Evolutionary conservation across 2,329 filamentous ascomycete genomes (phyloP), one percentile per base, ranked within the genome.

Genomic region (Ilyonectria destructans): DNA sequence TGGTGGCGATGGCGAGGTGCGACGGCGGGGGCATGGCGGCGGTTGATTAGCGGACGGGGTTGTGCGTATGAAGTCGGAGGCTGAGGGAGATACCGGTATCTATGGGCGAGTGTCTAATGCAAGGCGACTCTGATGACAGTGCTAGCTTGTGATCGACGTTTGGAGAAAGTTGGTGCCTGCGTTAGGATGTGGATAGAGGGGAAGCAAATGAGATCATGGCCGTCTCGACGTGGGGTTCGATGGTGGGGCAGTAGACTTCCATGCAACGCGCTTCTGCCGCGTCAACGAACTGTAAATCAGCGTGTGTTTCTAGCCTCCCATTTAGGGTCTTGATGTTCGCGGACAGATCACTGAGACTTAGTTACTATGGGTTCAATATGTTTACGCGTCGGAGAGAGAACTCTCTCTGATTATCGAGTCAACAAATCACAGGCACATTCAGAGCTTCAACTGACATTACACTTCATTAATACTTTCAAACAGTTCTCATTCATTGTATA

Each of bases 1-100:
- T 89, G 26, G 93, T 96, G 51, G 92, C 91, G 78, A 98, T 96
- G 76, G 89, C 82, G 80, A 98, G 90, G 74, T 91, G 88, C 1
- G 91, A 91, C 51, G 93, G 93, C 35, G 94, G 87, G 4, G 93
- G 88, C 95, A 97, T 97, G 57, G 58, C 82, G 73, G 45, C 59
- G 40, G 43, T 55, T 26, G 58, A 23, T 49, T 57, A 48, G 58
- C 26, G 45, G 35, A 33, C 29, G 31, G 26, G 31, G 31, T 33
- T 33, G 31, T 33, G 31, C 26, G 26, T 33, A 9, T 33, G 31
- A 33, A 10, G 2, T 33, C 9, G 3, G n/a, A 48, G 58, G 40
- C 7, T 8, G n/a, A 43, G 12, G 5, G 37, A 2, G 8, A 19
- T 29, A n/a, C n/a, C n/a, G n/a, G n/a, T n/a, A 52, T 23, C 4